Evolutionary conservation across 2,329 filamentous ascomycete genomes (phyloP).

Genomic region (Scytalidium lignicola): DNA sequence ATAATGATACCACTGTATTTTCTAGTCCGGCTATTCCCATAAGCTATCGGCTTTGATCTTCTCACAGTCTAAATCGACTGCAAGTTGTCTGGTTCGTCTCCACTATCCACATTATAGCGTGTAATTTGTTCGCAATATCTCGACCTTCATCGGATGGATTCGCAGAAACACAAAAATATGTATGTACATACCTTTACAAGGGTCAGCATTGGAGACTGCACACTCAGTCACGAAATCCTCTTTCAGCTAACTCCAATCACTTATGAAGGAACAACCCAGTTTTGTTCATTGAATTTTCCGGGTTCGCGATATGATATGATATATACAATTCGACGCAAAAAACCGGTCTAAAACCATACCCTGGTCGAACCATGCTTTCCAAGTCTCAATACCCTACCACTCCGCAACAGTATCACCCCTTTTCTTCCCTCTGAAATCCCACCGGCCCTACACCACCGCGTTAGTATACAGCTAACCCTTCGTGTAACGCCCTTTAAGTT

Average conservation of each 20-base stretch:
- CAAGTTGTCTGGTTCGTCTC: too few species aligned
- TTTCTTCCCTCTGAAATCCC: conserved; percentile 78
- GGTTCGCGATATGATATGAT: background rate
- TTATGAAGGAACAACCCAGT: background rate
- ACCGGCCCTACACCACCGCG: conserved; percentile 65
- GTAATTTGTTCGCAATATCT: too few species aligned
- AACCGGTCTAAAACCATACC: background rate
- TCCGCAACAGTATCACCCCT: conserved; percentile 80
- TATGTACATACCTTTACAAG: too few species aligned
- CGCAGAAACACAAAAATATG: too few species aligned
- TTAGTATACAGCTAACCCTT: too few species aligned
- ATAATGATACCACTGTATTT: conserved; percentile 14
- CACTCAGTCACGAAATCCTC: too few species aligned
- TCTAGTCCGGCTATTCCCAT: background rate
- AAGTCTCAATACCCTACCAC: conserved; percentile 46
- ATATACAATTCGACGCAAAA: conserved; percentile 1
- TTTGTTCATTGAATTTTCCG: background rate
- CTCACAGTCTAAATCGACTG: too few species aligned
- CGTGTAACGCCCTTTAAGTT: too few species aligned
- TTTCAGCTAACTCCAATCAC: background rate
- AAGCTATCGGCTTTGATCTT: too few species aligned
- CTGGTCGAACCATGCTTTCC: conserved; percentile 24
- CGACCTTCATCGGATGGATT: too few species aligned
- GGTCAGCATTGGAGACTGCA: too few species aligned
- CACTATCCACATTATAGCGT: too few species aligned